These are phyloP conservation scores for Colletotrichum truncatum DNA, from an alignment of 2,329 filamentous ascomycete species.

Conservation along the genomic window DNA sequence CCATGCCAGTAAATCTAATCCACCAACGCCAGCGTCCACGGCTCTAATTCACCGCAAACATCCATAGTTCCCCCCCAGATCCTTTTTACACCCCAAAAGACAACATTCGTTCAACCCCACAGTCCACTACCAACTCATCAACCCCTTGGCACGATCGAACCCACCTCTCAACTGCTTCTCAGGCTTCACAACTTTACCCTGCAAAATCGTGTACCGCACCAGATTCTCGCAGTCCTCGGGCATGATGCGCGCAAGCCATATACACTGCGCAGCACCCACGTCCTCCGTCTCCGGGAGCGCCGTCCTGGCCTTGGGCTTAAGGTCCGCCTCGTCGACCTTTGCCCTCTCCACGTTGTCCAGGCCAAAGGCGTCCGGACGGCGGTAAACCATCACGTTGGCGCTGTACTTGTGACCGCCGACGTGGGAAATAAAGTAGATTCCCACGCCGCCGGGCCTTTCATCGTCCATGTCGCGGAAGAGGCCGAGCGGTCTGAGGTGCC, in stretches of 20 bases:
- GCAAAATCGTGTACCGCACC: constrained; percentile 85
- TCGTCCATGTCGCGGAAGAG: constrained; percentile 90
- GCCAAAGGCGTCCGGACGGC: constrained; percentile 68
- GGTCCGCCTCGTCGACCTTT: constrained; percentile 43
- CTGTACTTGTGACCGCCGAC: constrained; percentile 97
- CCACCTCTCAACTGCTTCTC: constrained; percentile 86
- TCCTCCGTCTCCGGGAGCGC: constrained; percentile 46
- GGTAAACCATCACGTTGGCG: constrained; percentile 93
- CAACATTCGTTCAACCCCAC: not conserved
- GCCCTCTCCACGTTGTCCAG: constrained; percentile 54
- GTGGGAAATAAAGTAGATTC: constrained; percentile 96
- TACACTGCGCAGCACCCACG: constrained; percentile 82
- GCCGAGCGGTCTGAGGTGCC: constrained; percentile 85
- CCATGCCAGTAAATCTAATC: too few relatives aligned
- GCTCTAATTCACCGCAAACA: too few relatives aligned
- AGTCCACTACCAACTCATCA: constrained; percentile 82
- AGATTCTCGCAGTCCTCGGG: constrained; percentile 96
- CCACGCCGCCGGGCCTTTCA: constrained; percentile 88
- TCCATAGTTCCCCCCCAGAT: too few relatives aligned
- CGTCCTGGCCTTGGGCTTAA: constrained; percentile 41
- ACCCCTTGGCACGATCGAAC: constrained; percentile 82
- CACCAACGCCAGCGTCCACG: too few relatives aligned
- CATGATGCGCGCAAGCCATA: constrained; percentile 86
- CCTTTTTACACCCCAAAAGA: too few relatives aligned
- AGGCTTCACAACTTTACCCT: constrained; percentile 95